Evolutionary conservation across 2,329 filamentous ascomycete species (phyloP).

Genomic region (Colletotrichum sp.): DNA sequence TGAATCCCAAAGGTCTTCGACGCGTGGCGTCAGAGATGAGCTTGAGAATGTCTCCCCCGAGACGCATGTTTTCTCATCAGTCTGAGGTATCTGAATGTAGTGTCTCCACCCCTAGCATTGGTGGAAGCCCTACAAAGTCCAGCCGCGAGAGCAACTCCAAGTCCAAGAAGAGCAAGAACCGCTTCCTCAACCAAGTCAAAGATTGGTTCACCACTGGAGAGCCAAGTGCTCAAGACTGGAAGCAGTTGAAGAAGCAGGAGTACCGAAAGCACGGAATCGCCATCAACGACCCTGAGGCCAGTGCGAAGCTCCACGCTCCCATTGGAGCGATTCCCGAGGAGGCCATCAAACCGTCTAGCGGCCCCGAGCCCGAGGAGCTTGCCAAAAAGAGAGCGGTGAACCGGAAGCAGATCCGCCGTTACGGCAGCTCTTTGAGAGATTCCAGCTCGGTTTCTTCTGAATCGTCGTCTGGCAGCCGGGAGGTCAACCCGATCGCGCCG

Average conservation of each 20-base stretch:
- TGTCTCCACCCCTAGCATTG: constrained; percentile 24
- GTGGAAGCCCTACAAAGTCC: constrained; percentile 2
- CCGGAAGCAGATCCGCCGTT: constrained; percentile 31
- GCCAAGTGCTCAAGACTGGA: constrained; percentile 54
- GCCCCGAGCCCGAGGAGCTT: constrained; percentile 52
- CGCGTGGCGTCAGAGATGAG: constrained; percentile 13
- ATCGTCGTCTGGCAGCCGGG: constrained; percentile 37
- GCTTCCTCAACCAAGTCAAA: constrained; percentile 50
- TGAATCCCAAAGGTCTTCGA: background rate
- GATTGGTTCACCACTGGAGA: constrained; percentile 55
- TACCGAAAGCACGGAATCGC: constrained; percentile 50
- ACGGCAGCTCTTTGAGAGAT: constrained; percentile 26
- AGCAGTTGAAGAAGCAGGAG: constrained; percentile 47
- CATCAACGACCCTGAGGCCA: constrained; percentile 46
- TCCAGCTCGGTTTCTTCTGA: constrained; percentile 40
- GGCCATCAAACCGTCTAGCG: constrained; percentile 50
- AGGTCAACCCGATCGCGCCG: constrained; percentile 34
- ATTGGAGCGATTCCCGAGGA: constrained; percentile 48
- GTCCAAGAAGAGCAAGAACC: constrained; percentile 30
- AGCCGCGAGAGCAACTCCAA: constrained; percentile 27
- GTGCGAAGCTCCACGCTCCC: constrained; percentile 51
- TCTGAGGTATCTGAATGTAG: constrained; percentile 28
- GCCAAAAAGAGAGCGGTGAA: constrained; percentile 38
- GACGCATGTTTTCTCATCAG: constrained; percentile 9
- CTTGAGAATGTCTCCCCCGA: constrained; percentile 10